Base-by-base conservation (phyloP, 805 yeast genomes). In the Soucietia sequanensis region DNA sequence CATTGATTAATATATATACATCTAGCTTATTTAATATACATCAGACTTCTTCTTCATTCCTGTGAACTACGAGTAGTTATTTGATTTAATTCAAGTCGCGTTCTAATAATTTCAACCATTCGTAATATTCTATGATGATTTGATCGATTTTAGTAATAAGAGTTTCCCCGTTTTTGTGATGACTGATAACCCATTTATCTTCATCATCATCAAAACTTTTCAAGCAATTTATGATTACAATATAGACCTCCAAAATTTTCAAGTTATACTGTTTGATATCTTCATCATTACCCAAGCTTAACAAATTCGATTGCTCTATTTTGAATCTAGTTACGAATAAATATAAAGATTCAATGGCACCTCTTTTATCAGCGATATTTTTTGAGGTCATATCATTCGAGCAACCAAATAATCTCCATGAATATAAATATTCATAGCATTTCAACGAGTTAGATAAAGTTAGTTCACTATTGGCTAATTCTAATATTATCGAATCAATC, bases 221-320 rank as follows among this genome's bases (percentile, higher is more conserved):
- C 31, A 68, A 52, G 15, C 63, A 53, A 38, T 68, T 68, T 39
- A 67, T 43, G 5, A 68, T 60, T n/a, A 67, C 54, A 54, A 66
- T 57, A 43, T 66, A 68, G 30, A 65, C 51, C 42, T 68, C 74
- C 33, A 68, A 50, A 9, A 67, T 50, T 43, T 68, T 65, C 40
- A 68, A 53, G 33, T 62, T 59, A 38, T 58, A 56, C 31, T 61
- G 59, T 35, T 56, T 58, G 25, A 58, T 39, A 31, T 58, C 61
- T 15, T 54, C 58, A 23, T 31, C 26, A 17, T 38, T 48, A 23
- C 36, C 38, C 6, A 34, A 31, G 23, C 33, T 37, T 13, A 50
- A 38, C 21, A 54, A 43, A 11, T 40, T 41, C 10, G 45, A 44
- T 30, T 45, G 39, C 19, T 56, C 66, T 20, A 30, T 31, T 32